Evolutionary conservation across 2,329 filamentous ascomycete genomes (phyloP).

Genomic region (Kalmusia sp.): DNA sequence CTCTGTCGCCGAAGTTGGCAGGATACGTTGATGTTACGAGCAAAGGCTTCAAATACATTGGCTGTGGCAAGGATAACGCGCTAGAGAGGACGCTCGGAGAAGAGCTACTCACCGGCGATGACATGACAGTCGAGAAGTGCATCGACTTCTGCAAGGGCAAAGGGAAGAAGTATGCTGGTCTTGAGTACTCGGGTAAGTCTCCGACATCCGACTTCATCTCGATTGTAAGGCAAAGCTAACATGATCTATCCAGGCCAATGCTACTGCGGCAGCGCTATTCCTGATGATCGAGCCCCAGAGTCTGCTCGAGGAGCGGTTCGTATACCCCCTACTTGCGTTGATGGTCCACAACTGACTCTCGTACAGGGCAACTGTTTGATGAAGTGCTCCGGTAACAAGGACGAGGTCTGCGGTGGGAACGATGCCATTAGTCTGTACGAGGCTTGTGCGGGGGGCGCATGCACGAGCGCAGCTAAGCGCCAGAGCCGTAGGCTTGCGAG

Average conservation of each 20-base stretch:
- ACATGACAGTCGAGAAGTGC: slow-evolving; percentile 65
- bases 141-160: slow-evolving; percentile 59
- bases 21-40: slow-evolving; percentile 54
- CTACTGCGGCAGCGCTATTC: slow-evolving; percentile 53
- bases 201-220: background rate
- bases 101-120: slow-evolving; percentile 22
- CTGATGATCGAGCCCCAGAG: slow-evolving; percentile 24
- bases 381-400: slow-evolving; percentile 58
- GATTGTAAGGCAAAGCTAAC: background rate
- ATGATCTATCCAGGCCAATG: slow-evolving; percentile 56
- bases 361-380: slow-evolving; percentile 60
- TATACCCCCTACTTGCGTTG: background rate
- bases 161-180: slow-evolving; percentile 62
- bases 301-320: background rate
- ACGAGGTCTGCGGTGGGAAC: slow-evolving; percentile 23
- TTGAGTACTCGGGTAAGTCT: slow-evolving; percentile 53
- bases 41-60: slow-evolving; percentile 63
- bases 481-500: slow-evolving; percentile 15
- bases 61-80: slow-evolving; percentile 61
- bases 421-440: slow-evolving; percentile 25
- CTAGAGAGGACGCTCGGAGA: slow-evolving; percentile 40
- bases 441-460: slow-evolving; percentile 16
- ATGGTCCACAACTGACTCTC: slow-evolving; percentile 15
- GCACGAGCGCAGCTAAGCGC: slow-evolving; percentile 27
- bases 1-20: slow-evolving; percentile 52